Percentiles rank a stretch among this genome's conserved stretches.
Evolutionary conservation across 2,329 filamentous ascomycete genomes (phyloP).

Genomic region (Fusarium transvaalense): DNA sequence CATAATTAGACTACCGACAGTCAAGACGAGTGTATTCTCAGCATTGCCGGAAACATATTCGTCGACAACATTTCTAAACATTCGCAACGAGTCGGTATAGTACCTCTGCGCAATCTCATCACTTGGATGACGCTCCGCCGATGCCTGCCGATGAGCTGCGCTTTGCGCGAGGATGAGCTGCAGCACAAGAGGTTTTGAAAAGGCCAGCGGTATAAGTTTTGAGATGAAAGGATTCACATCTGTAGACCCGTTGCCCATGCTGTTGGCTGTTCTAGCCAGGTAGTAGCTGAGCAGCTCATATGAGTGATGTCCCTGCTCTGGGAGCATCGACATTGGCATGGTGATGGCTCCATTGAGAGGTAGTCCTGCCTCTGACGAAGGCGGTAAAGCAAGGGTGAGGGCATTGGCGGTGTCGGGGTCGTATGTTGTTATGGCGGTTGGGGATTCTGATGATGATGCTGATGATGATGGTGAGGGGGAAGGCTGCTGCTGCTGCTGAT

Average conservation of each 20-base stretch:
- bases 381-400: slow-evolving; percentile 35
- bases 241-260: slow-evolving; percentile 63
- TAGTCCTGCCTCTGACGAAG: slow-evolving; percentile 7
- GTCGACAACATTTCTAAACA: slow-evolving; percentile 54
- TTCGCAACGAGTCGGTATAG: slow-evolving; percentile 53
- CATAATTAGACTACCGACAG: slow-evolving; percentile 60
- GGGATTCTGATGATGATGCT: slow-evolving; percentile 40
- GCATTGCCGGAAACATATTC: slow-evolving; percentile 53
- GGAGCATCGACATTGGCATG: slow-evolving; percentile 49
- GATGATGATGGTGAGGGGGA: slow-evolving; percentile 41
- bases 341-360: slow-evolving; percentile 40
- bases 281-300: slow-evolving; percentile 62
- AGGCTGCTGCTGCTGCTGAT: slow-evolving; percentile 29
- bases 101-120: slow-evolving; percentile 54
- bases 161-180: slow-evolving; percentile 62
- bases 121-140: slow-evolving; percentile 43
- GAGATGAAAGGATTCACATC: slow-evolving; percentile 60
- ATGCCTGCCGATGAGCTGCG: slow-evolving; percentile 55
- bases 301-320: slow-evolving; percentile 52
- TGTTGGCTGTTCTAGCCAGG: slow-evolving; percentile 58
- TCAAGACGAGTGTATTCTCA: slow-evolving; percentile 55
- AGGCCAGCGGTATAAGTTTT: slow-evolving; percentile 60
- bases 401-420: slow-evolving; percentile 40
- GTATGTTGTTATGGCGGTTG: slow-evolving; percentile 20
- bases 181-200: slow-evolving; percentile 59